Conservation (phyloP, 2,329 filamentous ascomycete species). For the Diaporthe destruens region DNA sequence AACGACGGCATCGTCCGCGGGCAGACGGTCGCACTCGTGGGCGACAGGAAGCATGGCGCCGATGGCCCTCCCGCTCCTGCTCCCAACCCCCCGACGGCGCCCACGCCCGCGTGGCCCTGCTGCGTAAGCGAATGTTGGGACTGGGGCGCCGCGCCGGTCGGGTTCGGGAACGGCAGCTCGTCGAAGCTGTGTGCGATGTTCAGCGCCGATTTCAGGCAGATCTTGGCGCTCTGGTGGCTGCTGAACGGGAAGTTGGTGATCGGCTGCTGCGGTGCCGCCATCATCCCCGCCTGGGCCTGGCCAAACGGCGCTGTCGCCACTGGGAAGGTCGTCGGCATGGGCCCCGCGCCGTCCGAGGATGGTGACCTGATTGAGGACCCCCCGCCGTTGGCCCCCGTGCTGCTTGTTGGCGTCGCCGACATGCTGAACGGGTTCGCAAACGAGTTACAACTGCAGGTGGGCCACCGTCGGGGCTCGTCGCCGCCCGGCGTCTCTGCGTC, state of each 20-base stretch:
- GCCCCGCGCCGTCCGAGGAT: conserved; percentile 31
- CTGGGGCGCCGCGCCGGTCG: conserved; percentile 49
- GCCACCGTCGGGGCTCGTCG: conserved; percentile 50
- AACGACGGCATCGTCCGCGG: conserved; percentile 61
- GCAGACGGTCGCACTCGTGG: conserved; percentile 53
- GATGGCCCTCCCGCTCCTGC: not conserved
- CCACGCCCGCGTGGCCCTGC: not conserved
- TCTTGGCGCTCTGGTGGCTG: conserved; percentile 60
- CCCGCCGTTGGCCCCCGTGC: conserved; percentile 5
- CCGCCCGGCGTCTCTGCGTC: conserved; percentile 44
- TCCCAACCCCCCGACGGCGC: not conserved
- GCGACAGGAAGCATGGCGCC: conserved; percentile 51
- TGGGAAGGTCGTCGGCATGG: not conserved
- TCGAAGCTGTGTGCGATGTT: conserved; percentile 61
- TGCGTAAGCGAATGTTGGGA: conserved; percentile 42
- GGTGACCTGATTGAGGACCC: conserved; percentile 19
- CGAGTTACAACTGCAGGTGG: conserved; percentile 52
- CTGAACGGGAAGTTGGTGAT: conserved; percentile 55
- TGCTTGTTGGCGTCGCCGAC: conserved; percentile 10
- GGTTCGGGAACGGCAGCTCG: conserved; percentile 60
- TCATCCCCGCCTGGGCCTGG: not conserved
- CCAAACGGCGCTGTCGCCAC: not conserved
- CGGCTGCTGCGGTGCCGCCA: not conserved
- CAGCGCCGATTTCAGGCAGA: conserved; percentile 62
- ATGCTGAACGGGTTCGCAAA: conserved; percentile 48